Base-by-base conservation (phyloP, 179 eudicot genomes). In the Carnegiea gigantea region DNA sequence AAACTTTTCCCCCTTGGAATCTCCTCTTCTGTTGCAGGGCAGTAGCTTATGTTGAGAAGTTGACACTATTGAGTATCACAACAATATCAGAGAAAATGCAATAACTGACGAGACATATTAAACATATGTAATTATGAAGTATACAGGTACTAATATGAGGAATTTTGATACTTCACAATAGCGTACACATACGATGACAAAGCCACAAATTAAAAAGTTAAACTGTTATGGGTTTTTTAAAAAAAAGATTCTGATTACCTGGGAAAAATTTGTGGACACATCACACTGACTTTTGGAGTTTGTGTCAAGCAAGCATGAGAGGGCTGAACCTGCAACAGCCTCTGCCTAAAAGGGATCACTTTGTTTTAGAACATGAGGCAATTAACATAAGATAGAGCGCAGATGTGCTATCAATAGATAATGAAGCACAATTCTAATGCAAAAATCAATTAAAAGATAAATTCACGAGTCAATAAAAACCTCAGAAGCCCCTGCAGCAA, bases 21-120 rank as follows among this genome's bases (percentile, higher is more conserved):
- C 79, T 90, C 90, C 85, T 89, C 83, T 82, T 94, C 97, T 13
- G 98, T 92, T 79, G 91, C 82, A 28, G 97, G 98, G 82, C 98
- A 95, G 76, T 80, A 93, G 83, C 97, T 95, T 88, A 95, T 92
- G 77, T 95, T 95, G 75, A 93, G 93, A 70, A 93, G 87, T 83
- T 81, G 97, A 82, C 98, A 95, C 98, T 95, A 92, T 79, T 59
- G 48, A 83, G 68, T 74, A 79, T 44, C 54, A 43, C 71, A 48
- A 53, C 21, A 62, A 12, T 77, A 77, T 71, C 2, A 77, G 28
- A 78, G 18, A 51, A 70, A 46, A 67, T 44, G 43, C n/a, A 18
- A 70, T 30, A 14, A 70, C 72, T 0, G 23, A 57, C 62, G 2
- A 40, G 53, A 48, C 15, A 48, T 48, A 1, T 9, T 9, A 9